Evolutionary conservation across 768 basidiomycete genomes (phyloP), one percentile per base, ranked within the genome.

Genomic region (Amanita polypyramis): DNA sequence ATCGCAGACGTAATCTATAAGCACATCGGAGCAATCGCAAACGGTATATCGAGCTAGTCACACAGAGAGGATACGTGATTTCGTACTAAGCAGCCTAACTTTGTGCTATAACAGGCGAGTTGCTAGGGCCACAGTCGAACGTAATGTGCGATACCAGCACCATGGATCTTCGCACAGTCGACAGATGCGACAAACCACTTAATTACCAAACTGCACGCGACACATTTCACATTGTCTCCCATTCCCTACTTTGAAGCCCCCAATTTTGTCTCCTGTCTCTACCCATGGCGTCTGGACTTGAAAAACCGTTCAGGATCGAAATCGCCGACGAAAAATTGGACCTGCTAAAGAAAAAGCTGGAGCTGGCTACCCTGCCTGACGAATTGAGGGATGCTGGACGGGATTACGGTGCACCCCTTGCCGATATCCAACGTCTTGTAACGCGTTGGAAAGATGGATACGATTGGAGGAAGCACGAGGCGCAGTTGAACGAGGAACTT

Each of bases 391-490:
- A 56, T 21, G 56, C 43, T 10, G 55, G 54, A 17, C 51, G 54
- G 12, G 54, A 55, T 20, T 82, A 80, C 43, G 80, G 80, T 4
- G 65, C 55, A 1, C 76, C 79, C 1, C 64, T 78, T 2, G 59
- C 64, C 0, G 71, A 77, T 50, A 51, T 81, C 10, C 63, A 70
- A 43, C 68, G 76, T 5, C 65, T 81, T 0, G 65, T 69, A 0
- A 53, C 58, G 2, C 62, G 64, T 27, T 80, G 79, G 79, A 67
- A 62, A 52, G 57, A 66, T 39, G 73, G 68, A 0, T 80, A 71
- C 51, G 69, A 80, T 60, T 82, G 80, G 78, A 65, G 70, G 47
- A 69, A 62, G 43, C 59, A 76, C 15, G 78, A 82, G 58, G 67
- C 63, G 0, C 55, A 60, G 15, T 60, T 82, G 52, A 80, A 82